Conservation (phyloP, 169 alveolate species). For the Plasmodium malariae region DNA sequence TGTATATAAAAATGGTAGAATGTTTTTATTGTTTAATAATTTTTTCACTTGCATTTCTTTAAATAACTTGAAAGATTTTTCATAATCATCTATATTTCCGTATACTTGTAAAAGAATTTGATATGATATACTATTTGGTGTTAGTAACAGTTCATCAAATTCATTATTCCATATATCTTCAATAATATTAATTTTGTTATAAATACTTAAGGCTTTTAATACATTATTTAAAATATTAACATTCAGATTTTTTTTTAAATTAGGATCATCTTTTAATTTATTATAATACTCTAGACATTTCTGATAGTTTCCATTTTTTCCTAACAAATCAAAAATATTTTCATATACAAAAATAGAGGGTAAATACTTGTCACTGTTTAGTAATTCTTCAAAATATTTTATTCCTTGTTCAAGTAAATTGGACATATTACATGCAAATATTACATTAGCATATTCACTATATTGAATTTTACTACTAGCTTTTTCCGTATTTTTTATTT, state of each 20-base stretch:
- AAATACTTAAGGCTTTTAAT: slow-evolving; percentile 46
- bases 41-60: slow-evolving; percentile 76
- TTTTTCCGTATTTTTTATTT: slow-evolving; percentile 56
- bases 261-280: slow-evolving; percentile 63
- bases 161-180: slow-evolving; percentile 75
- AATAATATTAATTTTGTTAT: slow-evolving; percentile 46
- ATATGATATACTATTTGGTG: slow-evolving; percentile 55
- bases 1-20: slow-evolving; percentile 61
- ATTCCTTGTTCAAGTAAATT: slow-evolving; percentile 70
- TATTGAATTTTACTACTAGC: slow-evolving; percentile 57
- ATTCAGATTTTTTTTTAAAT: slow-evolving; percentile 56
- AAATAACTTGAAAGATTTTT: slow-evolving; percentile 66
- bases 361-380: slow-evolving; percentile 61
- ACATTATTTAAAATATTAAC: slow-evolving; percentile 68
- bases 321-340: slow-evolving; percentile 64
- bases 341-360: slow-evolving; percentile 61
- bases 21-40: slow-evolving; percentile 35
- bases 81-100: slow-evolving; percentile 48
- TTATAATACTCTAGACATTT: slow-evolving; percentile 49
- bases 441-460: slow-evolving; percentile 73
- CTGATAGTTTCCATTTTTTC: slow-evolving; percentile 71
- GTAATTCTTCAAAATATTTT: slow-evolving; percentile 74
- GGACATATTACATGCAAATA: slow-evolving; percentile 62
- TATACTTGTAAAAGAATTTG: slow-evolving; percentile 36
- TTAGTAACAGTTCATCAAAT: slow-evolving; percentile 52